Percentiles rank a stretch among this genome's conserved stretches.
Evolutionary conservation across 139 green algal genomes (phyloP).

Genomic region (Picochlorum sp.): DNA sequence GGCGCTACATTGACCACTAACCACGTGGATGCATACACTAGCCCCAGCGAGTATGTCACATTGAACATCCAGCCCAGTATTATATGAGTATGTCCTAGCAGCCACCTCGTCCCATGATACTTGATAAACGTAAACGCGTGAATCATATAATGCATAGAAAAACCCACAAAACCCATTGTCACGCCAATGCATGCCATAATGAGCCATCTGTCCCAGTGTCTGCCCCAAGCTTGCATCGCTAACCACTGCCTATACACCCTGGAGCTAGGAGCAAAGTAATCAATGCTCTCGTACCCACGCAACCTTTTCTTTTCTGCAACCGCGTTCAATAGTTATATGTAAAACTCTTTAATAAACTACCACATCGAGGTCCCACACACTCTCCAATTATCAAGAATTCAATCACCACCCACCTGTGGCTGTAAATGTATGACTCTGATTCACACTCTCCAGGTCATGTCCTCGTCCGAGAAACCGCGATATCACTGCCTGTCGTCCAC

Average conservation of each 20-base stretch:
- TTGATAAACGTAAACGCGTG: constrained; percentile 45
- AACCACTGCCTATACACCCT: constrained; percentile 70
- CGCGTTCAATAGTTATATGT: not conserved
- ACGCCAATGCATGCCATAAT: constrained; percentile 78
- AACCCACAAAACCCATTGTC: constrained; percentile 54
- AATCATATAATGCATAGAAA: constrained; percentile 61
- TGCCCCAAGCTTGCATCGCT: constrained; percentile 34
- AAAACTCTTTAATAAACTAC: not conserved
- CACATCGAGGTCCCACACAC: too few species aligned
- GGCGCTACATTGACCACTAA: constrained; percentile 65
- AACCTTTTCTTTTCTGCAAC: constrained; percentile 55
- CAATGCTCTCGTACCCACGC: constrained; percentile 62
- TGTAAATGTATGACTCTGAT: constrained; percentile 59
- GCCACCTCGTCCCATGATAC: constrained; percentile 49
- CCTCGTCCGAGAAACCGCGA: constrained; percentile 10
- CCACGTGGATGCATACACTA: constrained; percentile 54
- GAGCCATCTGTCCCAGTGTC: constrained; percentile 72
- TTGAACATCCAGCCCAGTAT: constrained; percentile 74
- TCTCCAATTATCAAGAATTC: not conserved
- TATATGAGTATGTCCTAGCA: constrained; percentile 32
- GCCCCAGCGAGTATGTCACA: constrained; percentile 32
- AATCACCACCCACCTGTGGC: constrained; percentile 13
- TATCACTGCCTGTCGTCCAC: not conserved
- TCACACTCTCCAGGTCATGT: constrained; percentile 32
- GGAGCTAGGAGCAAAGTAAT: constrained; percentile 78